phyloP scores from a whole-genome alignment of 305 asterid species.

The Petunia hybrid region DNA sequence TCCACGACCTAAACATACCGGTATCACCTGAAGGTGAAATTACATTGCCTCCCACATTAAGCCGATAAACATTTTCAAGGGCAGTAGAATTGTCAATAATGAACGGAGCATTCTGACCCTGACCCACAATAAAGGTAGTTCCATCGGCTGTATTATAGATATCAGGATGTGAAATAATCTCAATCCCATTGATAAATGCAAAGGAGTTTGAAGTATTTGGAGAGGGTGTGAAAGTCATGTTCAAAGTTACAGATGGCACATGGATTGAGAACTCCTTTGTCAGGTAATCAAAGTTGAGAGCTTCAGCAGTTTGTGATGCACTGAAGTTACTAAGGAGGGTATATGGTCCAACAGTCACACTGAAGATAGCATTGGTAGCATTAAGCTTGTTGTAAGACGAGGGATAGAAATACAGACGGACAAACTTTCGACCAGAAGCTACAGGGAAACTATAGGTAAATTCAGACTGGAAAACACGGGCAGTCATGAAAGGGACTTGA shows the following conservation, averaged over 20 bases:
- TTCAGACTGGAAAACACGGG: conserved; percentile 71
- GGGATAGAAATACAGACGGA: conserved; percentile 86
- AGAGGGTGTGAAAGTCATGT: conserved; percentile 69
- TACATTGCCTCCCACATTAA: conserved; percentile 88
- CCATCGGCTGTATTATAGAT: conserved; percentile 65
- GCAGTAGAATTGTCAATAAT: conserved; percentile 62
- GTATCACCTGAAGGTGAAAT: conserved; percentile 80
- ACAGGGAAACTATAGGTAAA: conserved; percentile 86
- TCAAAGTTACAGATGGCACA: conserved; percentile 55
- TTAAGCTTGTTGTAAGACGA: conserved; percentile 61
- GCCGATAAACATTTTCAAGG: conserved; percentile 71
- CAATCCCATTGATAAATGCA: conserved; percentile 85
- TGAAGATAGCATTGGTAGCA: conserved; percentile 62
- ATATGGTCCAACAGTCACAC: conserved; percentile 62
- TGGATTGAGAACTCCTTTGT: conserved; percentile 77
- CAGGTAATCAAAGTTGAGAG: conserved; percentile 70
- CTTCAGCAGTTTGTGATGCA: conserved; percentile 66
- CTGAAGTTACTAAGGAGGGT: conserved; percentile 78
- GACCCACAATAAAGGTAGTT: conserved; percentile 43
- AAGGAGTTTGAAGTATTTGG: conserved; percentile 52
- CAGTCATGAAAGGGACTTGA: conserved; percentile 78
- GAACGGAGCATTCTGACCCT: conserved; percentile 55
- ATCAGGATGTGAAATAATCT: conserved; percentile 80
- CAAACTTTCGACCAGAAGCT: conserved; percentile 74
- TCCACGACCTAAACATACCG: conserved; percentile 81